Base-by-base conservation (phyloP, 2,329 filamentous ascomycete species). In the Endothia cerciana region DNA sequence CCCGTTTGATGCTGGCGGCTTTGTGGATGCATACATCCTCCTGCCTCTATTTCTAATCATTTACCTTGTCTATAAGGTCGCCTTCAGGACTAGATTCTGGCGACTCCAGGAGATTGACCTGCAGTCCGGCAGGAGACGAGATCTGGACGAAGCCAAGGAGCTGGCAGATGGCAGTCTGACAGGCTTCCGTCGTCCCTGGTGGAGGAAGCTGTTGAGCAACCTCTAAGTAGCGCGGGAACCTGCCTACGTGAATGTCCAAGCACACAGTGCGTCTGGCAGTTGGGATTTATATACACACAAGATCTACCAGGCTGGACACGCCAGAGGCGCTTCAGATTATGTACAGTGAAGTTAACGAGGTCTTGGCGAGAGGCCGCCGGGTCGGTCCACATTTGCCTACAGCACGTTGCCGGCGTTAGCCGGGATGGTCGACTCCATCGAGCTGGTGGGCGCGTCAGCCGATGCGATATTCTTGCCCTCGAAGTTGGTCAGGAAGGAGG, bases 21-120 rank as follows among this genome's bases (percentile, higher is more conserved):
- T 89, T 70, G 86, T 89, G 13, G 85, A 88, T 70, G 86, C 87
- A 0, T 89, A 89, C 70, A 85, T 89, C 63, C 74, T 89, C 30
- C 72, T 89, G 38, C 85, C 85, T 1, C 75, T 89, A 0, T 89
- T 89, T 69, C 81, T 77, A 0, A 65, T 89, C 51, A 87, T 89
- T 19, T 89, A 85, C 69, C 67, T 82, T 1, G 79, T 71, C 1
- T 86, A 85, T 72, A 89, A 89, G 73, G 61, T 87, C 4, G 75
- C 79, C 49, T 86, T 84, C 76, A 80, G 80, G 67, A 88, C 87
- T 1, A 78, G 74, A 7, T 77, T 82, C 64, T 83, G 84, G 80
- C 74, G 79, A 5, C 73, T 78, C 6, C 75, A 81, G 63, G 84
- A 87, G 63, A 82, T 88, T 30, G 85, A 89, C 71, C 77, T 89